Percentiles rank a stretch among this genome's conserved stretches.
phyloP scores from a whole-genome alignment of 2,329 filamentous ascomycete species.

The Botryotinia convoluta region DNA sequence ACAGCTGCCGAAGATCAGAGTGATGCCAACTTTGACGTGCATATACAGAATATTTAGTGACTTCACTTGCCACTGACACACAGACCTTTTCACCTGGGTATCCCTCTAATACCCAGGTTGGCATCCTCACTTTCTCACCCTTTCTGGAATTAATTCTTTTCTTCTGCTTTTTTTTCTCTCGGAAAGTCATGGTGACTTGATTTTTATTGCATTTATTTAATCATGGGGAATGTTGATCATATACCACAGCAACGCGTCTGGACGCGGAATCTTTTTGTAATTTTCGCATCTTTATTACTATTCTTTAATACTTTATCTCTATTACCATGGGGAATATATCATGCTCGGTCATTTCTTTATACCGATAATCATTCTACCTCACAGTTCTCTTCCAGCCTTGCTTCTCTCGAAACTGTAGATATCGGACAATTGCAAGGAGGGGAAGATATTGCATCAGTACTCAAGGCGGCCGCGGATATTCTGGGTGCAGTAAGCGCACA shows the following conservation, averaged over 20 bases:
- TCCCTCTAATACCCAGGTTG: conserved; percentile 1
- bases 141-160: not conserved
- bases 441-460: not conserved
- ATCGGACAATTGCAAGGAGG: conserved; percentile 3
- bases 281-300: conserved; percentile 12
- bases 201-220: not conserved
- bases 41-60: not conserved
- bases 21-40: not conserved
- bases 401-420: not conserved
- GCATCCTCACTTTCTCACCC: not conserved
- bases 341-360: not conserved
- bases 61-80: not conserved
- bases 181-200: conserved; percentile 3
- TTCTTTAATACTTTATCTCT: conserved; percentile 18
- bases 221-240: conserved; percentile 20
- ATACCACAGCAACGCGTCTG: conserved; percentile 14
- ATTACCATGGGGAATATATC: conserved; percentile 12
- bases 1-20: not conserved
- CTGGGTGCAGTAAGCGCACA: conserved; percentile 10
- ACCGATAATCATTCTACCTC: not conserved
- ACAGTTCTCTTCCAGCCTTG: not conserved
- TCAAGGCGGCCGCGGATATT: conserved; percentile 7
- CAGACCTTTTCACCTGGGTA: not conserved
- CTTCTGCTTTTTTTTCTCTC: not conserved
- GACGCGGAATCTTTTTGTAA: conserved; percentile 16